Conservation (phyloP, 2,329 filamentous ascomycete genomes). For the Apiospora phragmitis region DNA sequence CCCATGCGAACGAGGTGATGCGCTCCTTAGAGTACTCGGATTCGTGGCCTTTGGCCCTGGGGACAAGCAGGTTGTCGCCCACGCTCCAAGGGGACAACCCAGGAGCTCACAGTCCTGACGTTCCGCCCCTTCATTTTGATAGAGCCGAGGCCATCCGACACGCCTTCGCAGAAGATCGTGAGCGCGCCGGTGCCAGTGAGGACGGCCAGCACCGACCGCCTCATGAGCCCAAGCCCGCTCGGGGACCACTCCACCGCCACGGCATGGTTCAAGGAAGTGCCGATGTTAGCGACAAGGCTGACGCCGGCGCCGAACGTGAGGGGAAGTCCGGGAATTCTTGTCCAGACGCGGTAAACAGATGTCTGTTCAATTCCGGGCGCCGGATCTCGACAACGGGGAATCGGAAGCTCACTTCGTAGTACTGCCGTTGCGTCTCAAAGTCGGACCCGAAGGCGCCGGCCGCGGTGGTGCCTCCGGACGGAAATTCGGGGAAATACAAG, state of each 20-base stretch:
- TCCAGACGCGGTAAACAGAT: slow-evolving; percentile 27
- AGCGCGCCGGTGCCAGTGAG: slow-evolving; percentile 52
- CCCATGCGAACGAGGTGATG: slow-evolving; percentile 56
- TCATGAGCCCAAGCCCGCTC: slow-evolving; percentile 54
- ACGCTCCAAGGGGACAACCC: slow-evolving; percentile 59
- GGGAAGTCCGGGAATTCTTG: slow-evolving; percentile 29
- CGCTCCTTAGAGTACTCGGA: slow-evolving; percentile 34
- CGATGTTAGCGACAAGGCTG: slow-evolving; percentile 47
- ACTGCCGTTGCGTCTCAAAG: slow-evolving; percentile 28
- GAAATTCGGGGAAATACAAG: slow-evolving; percentile 51
- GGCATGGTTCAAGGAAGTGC: slow-evolving; percentile 55
- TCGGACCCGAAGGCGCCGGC: slow-evolving; percentile 13
- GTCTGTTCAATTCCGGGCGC: slow-evolving; percentile 28
- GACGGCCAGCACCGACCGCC: slow-evolving; percentile 51
- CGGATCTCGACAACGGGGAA: slow-evolving; percentile 31
- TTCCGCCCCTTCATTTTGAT: slow-evolving; percentile 33
- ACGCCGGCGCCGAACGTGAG: slow-evolving; percentile 45
- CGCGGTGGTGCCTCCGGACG: slow-evolving; percentile 20
- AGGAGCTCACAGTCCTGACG: slow-evolving; percentile 44
- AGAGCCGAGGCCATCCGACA: slow-evolving; percentile 23
- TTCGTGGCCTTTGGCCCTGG: slow-evolving; percentile 36
- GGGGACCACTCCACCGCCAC: slow-evolving; percentile 59
- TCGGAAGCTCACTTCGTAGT: slow-evolving; percentile 31
- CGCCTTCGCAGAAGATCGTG: slow-evolving; percentile 52
- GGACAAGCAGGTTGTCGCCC: slow-evolving; percentile 52